phyloP scores from a whole-genome alignment of 768 basidiomycete species.

The Podaxis sp. region DNA sequence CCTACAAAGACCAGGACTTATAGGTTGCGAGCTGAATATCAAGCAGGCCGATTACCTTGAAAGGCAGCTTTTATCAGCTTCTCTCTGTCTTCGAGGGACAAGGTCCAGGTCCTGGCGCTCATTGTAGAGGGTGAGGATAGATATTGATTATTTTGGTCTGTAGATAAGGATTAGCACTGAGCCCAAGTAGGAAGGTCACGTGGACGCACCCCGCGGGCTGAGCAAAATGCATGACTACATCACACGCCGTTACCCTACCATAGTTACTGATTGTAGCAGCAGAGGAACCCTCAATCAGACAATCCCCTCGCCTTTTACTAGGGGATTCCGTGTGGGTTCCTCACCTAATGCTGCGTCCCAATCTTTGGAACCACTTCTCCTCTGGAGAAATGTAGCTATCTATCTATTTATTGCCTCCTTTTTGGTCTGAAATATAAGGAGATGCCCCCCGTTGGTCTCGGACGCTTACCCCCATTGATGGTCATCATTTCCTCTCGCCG shows the following conservation, averaged over 20 bases:
- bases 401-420: neutral
- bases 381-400: constrained; percentile 18
- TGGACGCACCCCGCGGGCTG: constrained; percentile 33
- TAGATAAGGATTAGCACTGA: neutral
- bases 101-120: constrained; percentile 15
- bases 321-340: constrained; percentile 52
- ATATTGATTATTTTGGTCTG: constrained; percentile 6
- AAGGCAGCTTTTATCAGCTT: constrained; percentile 57
- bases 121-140: constrained; percentile 10
- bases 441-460: neutral
- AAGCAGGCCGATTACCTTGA: constrained; percentile 43
- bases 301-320: constrained; percentile 61
- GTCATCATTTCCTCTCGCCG: neutral
- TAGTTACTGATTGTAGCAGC: constrained; percentile 27
- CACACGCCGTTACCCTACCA: neutral
- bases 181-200: constrained; percentile 19
- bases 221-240: constrained; percentile 38
- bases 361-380: constrained; percentile 43
- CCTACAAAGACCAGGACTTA: constrained; percentile 37
- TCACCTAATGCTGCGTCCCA: constrained; percentile 38
- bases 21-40: neutral
- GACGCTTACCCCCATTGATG: neutral
- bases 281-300: constrained; percentile 47
- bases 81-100: constrained; percentile 44
- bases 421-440: neutral